A percentile compares a stretch with the other conserved stretches of the same genome.
Evolutionary conservation across 306 rosid species (phyloP).

Genomic region (Calophaca sinica): DNA sequence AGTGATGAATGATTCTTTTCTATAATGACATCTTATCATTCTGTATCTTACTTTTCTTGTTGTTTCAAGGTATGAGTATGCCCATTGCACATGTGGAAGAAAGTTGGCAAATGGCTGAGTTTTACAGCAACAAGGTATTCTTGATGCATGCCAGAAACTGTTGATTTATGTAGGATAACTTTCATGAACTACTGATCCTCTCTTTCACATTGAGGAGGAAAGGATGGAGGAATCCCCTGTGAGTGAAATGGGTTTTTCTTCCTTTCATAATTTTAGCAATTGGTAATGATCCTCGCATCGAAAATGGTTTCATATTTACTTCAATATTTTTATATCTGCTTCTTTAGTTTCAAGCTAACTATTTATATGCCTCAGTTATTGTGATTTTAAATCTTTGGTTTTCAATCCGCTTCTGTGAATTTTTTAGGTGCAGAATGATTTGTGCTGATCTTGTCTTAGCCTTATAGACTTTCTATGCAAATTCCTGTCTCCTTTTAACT

Average conservation of each 20-base stretch:
- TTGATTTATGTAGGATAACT: background rate
- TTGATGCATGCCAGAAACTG: conserved; percentile 21
- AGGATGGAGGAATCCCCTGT: background rate
- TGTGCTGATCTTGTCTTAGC: conserved; percentile 3
- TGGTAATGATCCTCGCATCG: background rate
- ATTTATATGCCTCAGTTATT: conserved; percentile 14
- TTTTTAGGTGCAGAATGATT: background rate
- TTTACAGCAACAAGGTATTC: conserved; percentile 91
- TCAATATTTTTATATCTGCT: background rate
- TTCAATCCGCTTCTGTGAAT: too few relatives aligned
- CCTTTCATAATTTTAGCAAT: conserved; percentile 15
- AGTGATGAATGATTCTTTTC: conserved; percentile 40
- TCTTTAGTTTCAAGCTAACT: background rate
- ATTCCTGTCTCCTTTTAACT: conserved; percentile 19
- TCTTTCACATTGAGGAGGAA: too few relatives aligned
- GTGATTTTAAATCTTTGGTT: conserved; percentile 19
- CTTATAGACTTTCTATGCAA: too few relatives aligned
- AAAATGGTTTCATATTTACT: conserved; percentile 1
- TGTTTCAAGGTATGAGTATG: conserved; percentile 87
- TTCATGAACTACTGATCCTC: too few relatives aligned
- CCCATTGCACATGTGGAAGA: conserved; percentile 95
- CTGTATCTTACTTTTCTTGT: conserved; percentile 33
- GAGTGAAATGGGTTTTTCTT: conserved; percentile 8
- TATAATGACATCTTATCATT: conserved; percentile 17
- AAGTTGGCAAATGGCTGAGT: conserved; percentile 98